Evolutionary conservation across 2,329 filamentous ascomycete genomes (phyloP).

Genomic region (Arthroderma sp.): DNA sequence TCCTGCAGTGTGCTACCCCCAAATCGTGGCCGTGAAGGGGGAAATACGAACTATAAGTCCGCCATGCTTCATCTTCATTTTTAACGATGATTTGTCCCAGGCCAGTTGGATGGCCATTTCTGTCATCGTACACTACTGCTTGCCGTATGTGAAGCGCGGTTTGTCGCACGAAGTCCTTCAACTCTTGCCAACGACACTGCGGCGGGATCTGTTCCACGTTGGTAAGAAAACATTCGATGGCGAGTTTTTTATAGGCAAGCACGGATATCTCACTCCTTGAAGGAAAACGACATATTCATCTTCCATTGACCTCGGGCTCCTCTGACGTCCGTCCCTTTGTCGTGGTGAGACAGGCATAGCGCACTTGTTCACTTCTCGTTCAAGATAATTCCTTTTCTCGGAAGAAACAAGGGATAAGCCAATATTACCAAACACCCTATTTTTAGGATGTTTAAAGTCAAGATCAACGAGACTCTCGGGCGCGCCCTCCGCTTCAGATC

Average conservation of each 20-base stretch:
- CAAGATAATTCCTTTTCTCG: neutral
- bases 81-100: conserved; percentile 33
- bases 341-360: conserved; percentile 21
- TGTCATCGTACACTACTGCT: conserved; percentile 32
- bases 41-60: conserved; percentile 25
- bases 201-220: conserved; percentile 25
- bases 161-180: conserved; percentile 33
- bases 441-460: too few relatives aligned
- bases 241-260: too few relatives aligned
- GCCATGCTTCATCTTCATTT: conserved; percentile 32
- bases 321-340: conserved; percentile 19
- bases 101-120: conserved; percentile 29
- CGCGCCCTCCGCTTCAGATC: neutral
- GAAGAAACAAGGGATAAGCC: neutral
- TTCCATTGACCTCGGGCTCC: conserved; percentile 22
- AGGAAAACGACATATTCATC: conserved; percentile 34
- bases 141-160: conserved; percentile 32
- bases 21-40: too few relatives aligned
- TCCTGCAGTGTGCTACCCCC: neutral
- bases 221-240: neutral
- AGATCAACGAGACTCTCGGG: too few relatives aligned
- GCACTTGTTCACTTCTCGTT: neutral
- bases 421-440: neutral
- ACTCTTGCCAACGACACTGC: conserved; percentile 33
- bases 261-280: conserved; percentile 23